Conservation (phyloP, 805 yeast genomes). For the Metschnikowia santaceciliae region DNA sequence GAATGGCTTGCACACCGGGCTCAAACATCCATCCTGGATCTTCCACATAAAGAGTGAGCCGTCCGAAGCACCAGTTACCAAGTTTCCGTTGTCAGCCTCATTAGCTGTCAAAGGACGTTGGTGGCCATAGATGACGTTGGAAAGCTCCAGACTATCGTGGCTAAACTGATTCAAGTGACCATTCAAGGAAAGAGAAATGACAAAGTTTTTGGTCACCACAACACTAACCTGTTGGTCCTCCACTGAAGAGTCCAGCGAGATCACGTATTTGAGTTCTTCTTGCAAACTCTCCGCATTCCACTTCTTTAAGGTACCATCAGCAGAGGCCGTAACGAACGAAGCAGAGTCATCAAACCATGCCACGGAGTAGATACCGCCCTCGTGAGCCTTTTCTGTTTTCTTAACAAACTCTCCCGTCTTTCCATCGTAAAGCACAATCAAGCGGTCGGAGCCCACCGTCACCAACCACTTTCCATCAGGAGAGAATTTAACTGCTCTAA, state of each 20-base stretch:
- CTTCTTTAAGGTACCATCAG: slow-evolving; percentile 70
- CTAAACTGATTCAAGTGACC: slow-evolving; percentile 68
- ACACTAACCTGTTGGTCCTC: slow-evolving; percentile 79
- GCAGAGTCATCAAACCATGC: slow-evolving; percentile 59
- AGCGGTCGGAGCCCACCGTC: slow-evolving; percentile 83
- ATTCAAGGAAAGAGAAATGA: slow-evolving; percentile 63
- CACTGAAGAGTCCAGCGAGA: slow-evolving; percentile 29
- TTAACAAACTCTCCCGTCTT: slow-evolving; percentile 71
- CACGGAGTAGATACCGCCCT: slow-evolving; percentile 78
- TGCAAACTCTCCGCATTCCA: slow-evolving; percentile 48
- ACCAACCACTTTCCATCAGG: slow-evolving; percentile 74
- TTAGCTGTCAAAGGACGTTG: slow-evolving; percentile 76
- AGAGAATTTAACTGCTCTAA: slow-evolving; percentile 76
- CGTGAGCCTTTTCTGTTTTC: slow-evolving; percentile 52
- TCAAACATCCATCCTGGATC: slow-evolving; percentile 15
- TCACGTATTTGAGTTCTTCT: slow-evolving; percentile 46
- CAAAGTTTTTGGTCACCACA: slow-evolving; percentile 53
- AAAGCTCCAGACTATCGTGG: slow-evolving; percentile 28
- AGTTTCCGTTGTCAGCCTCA: slow-evolving; percentile 20
- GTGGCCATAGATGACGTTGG: slow-evolving; percentile 62
- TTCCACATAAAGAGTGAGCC: slow-evolving; percentile 70
- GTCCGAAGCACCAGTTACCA: slow-evolving; percentile 75
- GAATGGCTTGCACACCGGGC: slow-evolving; percentile 32
- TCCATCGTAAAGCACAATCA: slow-evolving; percentile 78
- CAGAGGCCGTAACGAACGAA: slow-evolving; percentile 73